Evolutionary conservation across 2,329 filamentous ascomycete species (phyloP), one percentile per base, ranked within the genome.

Genomic region (Hymenoscyphus scutula): DNA sequence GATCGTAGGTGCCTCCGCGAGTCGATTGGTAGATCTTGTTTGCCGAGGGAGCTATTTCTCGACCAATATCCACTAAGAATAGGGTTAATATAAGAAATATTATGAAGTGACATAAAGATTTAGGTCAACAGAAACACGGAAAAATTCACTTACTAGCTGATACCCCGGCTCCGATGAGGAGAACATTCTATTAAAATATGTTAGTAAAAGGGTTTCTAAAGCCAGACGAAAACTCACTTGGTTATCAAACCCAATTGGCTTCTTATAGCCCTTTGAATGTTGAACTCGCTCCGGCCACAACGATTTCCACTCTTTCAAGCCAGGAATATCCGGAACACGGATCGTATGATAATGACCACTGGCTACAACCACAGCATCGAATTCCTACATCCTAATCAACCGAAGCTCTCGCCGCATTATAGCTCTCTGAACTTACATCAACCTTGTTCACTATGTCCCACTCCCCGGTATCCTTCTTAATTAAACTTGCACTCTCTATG

Each of bases 231-330:
- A 17, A 30, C 57, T 30, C 59, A 69, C 69, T 61, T 87, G 84
- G 38, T 78, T 80, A 3, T 72, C 72, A 69, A 86, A 92, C 0
- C 77, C 71, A 17, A 85, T 79, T 0, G 90, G 84, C 0, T 76
- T 81, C 8, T 90, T 83, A 69, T 91, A 95, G 65, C 83, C 83
- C 72, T 92, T 94, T 0, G 90, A 91, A 70, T 91, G 89, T 3
- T 79, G 80, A 23, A 91, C 80, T 3, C 76, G 70, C 0, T 77
- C 77, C 0, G 84, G 82, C 65, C 83, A 85, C 3, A 70, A 68
- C 11, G 73, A 59, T 69, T 88, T 84, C 84, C 84, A 89, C 17
- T 77, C 77, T 29, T 77, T 72, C 3, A 90, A 77, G 0, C 89
- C 89, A 0, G 78, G 74, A 2, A 88, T 81, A 48, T 82, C 78